Percentiles rank a stretch among this genome's conserved stretches.
phyloP scores from a whole-genome alignment of 2,329 filamentous ascomycete species.

The Diaporthe australafricana region DNA sequence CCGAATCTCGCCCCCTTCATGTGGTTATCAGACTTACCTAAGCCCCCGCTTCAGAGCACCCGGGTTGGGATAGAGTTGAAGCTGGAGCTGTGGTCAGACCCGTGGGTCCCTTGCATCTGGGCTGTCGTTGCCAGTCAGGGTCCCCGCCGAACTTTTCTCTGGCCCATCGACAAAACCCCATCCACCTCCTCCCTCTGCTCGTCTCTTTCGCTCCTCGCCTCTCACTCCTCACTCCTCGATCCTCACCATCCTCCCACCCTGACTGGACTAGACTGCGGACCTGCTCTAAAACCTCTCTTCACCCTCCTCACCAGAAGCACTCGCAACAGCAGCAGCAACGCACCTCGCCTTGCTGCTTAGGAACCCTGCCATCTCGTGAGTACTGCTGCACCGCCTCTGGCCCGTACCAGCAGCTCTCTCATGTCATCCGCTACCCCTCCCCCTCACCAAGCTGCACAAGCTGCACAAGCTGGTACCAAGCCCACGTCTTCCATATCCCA shows the following conservation, averaged over 20 bases:
- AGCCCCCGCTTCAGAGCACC: not conserved
- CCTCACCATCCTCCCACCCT: too few relatives aligned
- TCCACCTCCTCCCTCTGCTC: slow-evolving; percentile 39
- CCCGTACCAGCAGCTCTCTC: not conserved
- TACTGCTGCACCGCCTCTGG: too few relatives aligned
- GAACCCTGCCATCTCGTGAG: too few relatives aligned
- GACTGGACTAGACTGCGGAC: not conserved
- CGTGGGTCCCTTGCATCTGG: not conserved
- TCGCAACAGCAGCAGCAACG: too few relatives aligned
- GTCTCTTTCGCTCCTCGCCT: slow-evolving; percentile 42
- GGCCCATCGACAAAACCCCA: slow-evolving; percentile 29
- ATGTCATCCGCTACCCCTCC: slow-evolving; percentile 1
- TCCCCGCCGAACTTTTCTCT: slow-evolving; percentile 38
- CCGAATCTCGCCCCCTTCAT: too few relatives aligned
- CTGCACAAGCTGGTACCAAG: too few relatives aligned
- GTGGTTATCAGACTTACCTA: too few relatives aligned
- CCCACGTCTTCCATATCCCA: not conserved
- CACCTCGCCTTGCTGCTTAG: too few relatives aligned
- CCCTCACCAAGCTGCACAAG: not conserved
- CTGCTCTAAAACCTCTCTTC: not conserved
- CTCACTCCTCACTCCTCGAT: slow-evolving; percentile 39
- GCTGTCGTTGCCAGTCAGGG: not conserved
- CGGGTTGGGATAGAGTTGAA: not conserved
- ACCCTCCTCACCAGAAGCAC: too few relatives aligned
- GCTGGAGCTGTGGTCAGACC: not conserved